Conservation (phyloP, 2,329 filamentous ascomycete species). For the Cryphonectria carpinicola region DNA sequence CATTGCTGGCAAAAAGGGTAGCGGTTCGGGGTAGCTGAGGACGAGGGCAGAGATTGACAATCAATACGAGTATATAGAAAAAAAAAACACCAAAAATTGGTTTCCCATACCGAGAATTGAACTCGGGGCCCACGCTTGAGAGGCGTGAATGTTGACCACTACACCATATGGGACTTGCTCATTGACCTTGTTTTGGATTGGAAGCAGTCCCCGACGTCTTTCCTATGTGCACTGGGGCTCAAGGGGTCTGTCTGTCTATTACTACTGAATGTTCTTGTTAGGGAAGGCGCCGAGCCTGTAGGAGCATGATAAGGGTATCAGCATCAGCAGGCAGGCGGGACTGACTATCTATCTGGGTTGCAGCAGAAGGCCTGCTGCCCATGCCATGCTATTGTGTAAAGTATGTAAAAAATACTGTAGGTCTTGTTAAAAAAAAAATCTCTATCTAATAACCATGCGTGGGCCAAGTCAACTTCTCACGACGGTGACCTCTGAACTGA, state of each 20-base stretch:
- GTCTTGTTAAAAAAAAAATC: background rate
- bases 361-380: background rate
- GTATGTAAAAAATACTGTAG: background rate
- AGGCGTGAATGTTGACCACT: slow-evolving; percentile 14
- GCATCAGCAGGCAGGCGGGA: background rate
- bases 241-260: background rate
- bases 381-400: background rate
- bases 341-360: background rate
- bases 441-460: background rate
- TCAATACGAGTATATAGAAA: background rate
- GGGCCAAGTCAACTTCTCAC: background rate
- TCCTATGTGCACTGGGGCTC: background rate
- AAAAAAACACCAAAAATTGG: slow-evolving; percentile 12
- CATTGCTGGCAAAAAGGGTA: background rate
- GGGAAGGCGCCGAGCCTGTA: background rate
- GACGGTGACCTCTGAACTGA: background rate
- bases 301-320: background rate
- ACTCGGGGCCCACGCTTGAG: slow-evolving; percentile 18
- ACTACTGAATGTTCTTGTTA: background rate
- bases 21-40: background rate
- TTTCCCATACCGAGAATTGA: slow-evolving; percentile 16
- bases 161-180: slow-evolving; percentile 4
- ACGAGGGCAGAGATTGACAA: background rate
- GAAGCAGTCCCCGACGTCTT: background rate
- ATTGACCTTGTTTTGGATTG: background rate